Base-by-base conservation (phyloP, 441 rosid species). In the Isatis lusitanica region DNA sequence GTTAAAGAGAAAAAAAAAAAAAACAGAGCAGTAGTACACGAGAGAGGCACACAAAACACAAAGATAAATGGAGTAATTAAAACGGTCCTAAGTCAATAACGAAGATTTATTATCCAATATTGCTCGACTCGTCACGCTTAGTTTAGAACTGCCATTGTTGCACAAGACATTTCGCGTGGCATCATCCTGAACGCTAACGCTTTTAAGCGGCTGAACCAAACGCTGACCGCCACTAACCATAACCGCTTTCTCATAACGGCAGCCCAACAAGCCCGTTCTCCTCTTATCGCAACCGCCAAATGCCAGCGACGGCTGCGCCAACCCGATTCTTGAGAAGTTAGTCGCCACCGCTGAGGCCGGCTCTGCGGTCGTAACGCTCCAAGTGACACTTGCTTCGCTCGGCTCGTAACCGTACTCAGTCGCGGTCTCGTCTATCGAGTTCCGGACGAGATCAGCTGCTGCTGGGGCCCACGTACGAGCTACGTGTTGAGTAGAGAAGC, bases 291-390 rank as follows among this genome's bases (percentile, higher is more conserved):
- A 28, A 3, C 82, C 81, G 5, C 71, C 58, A 44, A 70, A 58
- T 16, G 63, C 31, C 35, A 16, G 38, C 15, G 53, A 11, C 39
- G 78, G 30, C 15, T 28, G 33, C 43, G 63, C 44, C 70, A 77
- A 51, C 15, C 61, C 47, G 13, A 71, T 61, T 66, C 76, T 71
- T 0, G 87, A 75, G 71, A 79, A 87, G 51, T 79, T 85, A 6
- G 79, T 21, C 81, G 67, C 76, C 57, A 48, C 80, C 81, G 11
- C 87, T 15, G 76, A 48, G 7, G 62, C 76, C 4, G 76, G 73
- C 10, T 93, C 96, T 0, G 98, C 97, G 0, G 96, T 88, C 0
- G 89, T 87, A 35, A 91, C 93, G 57, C 94, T 93, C 94, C 98
- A 91, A 11, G 88, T 89, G 1, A 91, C 84, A 82, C 97, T 93